Conservation (phyloP, 2,329 filamentous ascomycete species). For the Pseudogymnoascus sp. region DNA sequence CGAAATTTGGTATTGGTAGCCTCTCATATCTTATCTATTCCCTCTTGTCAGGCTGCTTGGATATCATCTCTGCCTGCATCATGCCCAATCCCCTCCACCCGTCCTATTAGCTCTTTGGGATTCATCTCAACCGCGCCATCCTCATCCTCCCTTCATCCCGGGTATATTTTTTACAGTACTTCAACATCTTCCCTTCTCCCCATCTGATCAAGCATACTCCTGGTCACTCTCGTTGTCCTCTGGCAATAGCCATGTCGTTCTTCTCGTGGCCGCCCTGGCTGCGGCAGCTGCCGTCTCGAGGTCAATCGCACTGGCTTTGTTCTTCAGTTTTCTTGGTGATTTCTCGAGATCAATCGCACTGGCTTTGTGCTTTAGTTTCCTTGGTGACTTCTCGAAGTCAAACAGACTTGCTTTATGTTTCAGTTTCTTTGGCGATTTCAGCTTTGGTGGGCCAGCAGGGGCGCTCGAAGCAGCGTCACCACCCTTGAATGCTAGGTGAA, state of each 20-base stretch:
- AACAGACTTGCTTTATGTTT: not conserved
- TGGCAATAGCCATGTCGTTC: not conserved
- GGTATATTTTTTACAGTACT: constrained; percentile 1
- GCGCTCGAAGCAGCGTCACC: not conserved
- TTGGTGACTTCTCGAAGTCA: not conserved
- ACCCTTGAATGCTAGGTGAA: not conserved
- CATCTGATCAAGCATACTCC: not conserved
- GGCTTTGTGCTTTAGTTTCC: not conserved
- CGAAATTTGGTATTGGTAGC: not conserved
- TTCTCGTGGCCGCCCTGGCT: not conserved
- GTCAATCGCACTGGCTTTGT: not conserved
- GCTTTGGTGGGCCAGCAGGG: not conserved
- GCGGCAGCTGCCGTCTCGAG: not conserved
- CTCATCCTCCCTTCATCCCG: not conserved
- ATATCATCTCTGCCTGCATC: not conserved
- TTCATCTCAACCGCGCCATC: not conserved
- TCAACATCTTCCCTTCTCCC: not conserved
- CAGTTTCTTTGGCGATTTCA: not conserved
- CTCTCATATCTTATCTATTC: not conserved
- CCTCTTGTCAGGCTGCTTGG: not conserved
- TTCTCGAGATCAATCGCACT: not conserved
- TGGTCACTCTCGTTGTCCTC: not conserved
- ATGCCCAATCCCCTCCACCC: not conserved
- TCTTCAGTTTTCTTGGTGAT: not conserved
- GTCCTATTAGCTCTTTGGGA: not conserved